These are phyloP conservation scores for Fusarium dimerum DNA, from an alignment of 2,329 filamentous ascomycete genomes.

Conservation along the genomic window DNA sequence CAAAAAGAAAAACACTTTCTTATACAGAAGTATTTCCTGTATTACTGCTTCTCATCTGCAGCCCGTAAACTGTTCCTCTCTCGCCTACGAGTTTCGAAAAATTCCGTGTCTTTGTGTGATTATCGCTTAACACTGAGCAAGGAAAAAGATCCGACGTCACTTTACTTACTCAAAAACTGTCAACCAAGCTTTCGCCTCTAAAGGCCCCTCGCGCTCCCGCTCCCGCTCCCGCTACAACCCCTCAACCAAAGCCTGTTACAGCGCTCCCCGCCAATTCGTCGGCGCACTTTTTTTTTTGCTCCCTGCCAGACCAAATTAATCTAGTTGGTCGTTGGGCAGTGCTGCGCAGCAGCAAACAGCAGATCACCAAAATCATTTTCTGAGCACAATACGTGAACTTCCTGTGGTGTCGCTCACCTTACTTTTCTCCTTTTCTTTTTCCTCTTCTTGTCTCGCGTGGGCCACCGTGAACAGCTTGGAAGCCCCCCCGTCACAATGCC, in stretches of 20 bases:
- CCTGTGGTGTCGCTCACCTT: constrained; percentile 14
- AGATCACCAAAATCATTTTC: constrained; percentile 21
- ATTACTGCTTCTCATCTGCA: not conserved
- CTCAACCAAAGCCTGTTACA: constrained; percentile 16
- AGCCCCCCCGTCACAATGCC: constrained; percentile 25
- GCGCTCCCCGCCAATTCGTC: constrained; percentile 23
- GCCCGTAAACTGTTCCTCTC: not conserved
- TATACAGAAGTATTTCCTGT: no score
- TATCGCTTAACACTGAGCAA: not conserved
- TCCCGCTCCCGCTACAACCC: constrained; percentile 25
- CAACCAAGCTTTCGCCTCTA: constrained; percentile 15
- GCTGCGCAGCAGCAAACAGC: constrained; percentile 30
- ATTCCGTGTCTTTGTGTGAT: constrained; percentile 6
- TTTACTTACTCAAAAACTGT: not conserved
- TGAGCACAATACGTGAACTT: constrained; percentile 18
- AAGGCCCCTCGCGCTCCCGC: constrained; percentile 25
- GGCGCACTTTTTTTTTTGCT: constrained; percentile 19
- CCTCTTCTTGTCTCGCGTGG: constrained; percentile 18
- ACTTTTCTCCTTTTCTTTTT: constrained; percentile 7
- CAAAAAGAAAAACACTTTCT: not conserved
- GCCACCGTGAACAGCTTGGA: constrained; percentile 20
- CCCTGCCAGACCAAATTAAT: constrained; percentile 26
- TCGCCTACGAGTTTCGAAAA: constrained; percentile 11
- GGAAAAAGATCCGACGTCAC: constrained; percentile 21
- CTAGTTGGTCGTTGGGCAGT: constrained; percentile 29